These are phyloP conservation scores for Moringa oleifera DNA, from an alignment of 345 rosid species.

Conservation along the genomic window DNA sequence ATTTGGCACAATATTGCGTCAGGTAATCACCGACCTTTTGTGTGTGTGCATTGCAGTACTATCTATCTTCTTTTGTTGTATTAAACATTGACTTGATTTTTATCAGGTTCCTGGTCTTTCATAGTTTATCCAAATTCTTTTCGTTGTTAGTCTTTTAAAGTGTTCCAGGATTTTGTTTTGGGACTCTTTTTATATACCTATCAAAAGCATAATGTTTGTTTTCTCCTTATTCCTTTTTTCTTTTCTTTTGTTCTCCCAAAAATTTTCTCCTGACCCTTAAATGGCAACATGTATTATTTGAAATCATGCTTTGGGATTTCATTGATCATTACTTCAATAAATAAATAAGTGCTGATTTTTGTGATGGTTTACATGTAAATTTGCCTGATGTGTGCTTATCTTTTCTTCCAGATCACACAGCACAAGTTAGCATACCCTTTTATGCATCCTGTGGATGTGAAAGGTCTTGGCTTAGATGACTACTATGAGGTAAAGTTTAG, in stretches of 20 bases:
- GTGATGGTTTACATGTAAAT: background rate
- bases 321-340: background rate
- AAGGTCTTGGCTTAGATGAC: slow-evolving; percentile 80
- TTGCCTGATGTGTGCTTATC: slow-evolving; percentile 5
- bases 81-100: background rate
- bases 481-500: slow-evolving; percentile 57
- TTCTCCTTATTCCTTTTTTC: background rate
- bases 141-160: background rate
- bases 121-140: no score
- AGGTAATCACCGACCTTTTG: slow-evolving; percentile 24
- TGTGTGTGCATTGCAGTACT: background rate
- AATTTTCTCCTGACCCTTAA: background rate
- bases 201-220: background rate
- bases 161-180: background rate
- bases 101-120: background rate
- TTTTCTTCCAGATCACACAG: slow-evolving; percentile 58
- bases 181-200: background rate
- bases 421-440: slow-evolving; percentile 92
- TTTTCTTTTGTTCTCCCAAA: background rate
- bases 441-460: slow-evolving; percentile 85
- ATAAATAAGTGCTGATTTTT: background rate
- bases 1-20: slow-evolving; percentile 62
- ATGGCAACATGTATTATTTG: background rate
- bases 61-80: background rate
- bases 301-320: background rate